Conservation (phyloP, 1,284 basidiomycete species). For the Heterobasidion irregulare region DNA sequence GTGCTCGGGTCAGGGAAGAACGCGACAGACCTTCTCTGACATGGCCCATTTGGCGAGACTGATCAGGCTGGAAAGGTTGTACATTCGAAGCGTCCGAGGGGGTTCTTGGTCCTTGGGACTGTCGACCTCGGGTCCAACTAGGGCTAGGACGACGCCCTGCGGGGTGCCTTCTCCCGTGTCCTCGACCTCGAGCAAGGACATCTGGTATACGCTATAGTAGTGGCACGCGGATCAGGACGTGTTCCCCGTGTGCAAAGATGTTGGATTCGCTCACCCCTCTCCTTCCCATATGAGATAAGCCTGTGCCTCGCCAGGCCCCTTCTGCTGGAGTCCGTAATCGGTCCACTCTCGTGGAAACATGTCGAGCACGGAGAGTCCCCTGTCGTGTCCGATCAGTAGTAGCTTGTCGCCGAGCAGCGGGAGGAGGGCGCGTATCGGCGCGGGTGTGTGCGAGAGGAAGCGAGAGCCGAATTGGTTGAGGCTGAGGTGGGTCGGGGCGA, state of each 20-base stretch:
- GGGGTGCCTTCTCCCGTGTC: slow-evolving; percentile 48
- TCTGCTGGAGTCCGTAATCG: slow-evolving; percentile 36
- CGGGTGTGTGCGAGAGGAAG: slow-evolving; percentile 71
- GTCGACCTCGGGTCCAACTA: slow-evolving; percentile 55
- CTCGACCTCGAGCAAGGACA: slow-evolving; percentile 65
- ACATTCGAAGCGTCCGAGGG: slow-evolving; percentile 61
- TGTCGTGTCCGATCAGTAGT: slow-evolving; percentile 66
- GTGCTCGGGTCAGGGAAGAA: not conserved
- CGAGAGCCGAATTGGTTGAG: slow-evolving; percentile 73
- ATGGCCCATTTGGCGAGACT: slow-evolving; percentile 68
- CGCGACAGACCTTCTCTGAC: slow-evolving; percentile 47
- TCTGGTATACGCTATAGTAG: slow-evolving; percentile 54
- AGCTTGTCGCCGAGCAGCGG: slow-evolving; percentile 56
- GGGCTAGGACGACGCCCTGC: slow-evolving; percentile 65
- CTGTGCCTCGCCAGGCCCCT: slow-evolving; percentile 63
- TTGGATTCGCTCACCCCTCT: slow-evolving; percentile 48
- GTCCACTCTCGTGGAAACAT: slow-evolving; percentile 65
- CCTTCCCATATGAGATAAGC: slow-evolving; percentile 63
- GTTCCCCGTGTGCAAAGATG: not conserved
- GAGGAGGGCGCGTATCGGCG: slow-evolving; percentile 63
- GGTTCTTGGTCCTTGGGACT: slow-evolving; percentile 43
- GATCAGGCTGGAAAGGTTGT: slow-evolving; percentile 64
- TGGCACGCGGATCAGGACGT: not conserved
- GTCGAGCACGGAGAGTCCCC: slow-evolving; percentile 69
- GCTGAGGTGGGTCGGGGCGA: slow-evolving; percentile 53